Evolutionary conservation across 2,329 filamentous ascomycete species (phyloP).

Genomic region (Pseudocercospora cruenta): DNA sequence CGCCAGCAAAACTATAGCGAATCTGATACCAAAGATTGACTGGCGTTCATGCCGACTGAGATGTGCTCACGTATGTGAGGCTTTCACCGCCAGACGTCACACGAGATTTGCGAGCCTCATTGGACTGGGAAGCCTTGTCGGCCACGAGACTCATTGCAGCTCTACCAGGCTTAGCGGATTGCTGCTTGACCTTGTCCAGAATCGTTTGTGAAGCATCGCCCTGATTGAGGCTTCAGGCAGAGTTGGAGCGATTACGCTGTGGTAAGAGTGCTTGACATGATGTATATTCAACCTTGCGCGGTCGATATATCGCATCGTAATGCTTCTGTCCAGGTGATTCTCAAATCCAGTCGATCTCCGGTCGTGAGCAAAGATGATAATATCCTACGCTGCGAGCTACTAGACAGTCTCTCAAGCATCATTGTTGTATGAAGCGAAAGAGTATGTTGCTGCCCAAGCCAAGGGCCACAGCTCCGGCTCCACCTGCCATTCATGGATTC

Average conservation of each 20-base stretch:
- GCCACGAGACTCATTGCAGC: neutral
- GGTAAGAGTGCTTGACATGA: no score
- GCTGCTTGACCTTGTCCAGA: neutral
- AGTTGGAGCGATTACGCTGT: no score
- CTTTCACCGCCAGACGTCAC: neutral
- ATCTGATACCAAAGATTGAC: neutral
- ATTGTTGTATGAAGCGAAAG: neutral
- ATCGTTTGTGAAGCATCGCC: neutral
- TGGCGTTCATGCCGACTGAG: neutral
- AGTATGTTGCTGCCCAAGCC: neutral
- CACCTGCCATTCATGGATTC: neutral
- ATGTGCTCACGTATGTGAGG: neutral
- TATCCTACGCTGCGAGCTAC: neutral
- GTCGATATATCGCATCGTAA: neutral
- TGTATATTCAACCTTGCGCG: no score
- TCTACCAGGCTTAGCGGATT: neutral
- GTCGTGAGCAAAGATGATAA: no score
- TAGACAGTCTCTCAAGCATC: no score
- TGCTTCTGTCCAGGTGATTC: no score
- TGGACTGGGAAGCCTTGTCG: neutral
- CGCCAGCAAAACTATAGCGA: slow-evolving; percentile 24
- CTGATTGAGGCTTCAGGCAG: no score
- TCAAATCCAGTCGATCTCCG: no score
- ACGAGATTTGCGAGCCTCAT: neutral
- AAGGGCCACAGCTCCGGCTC: neutral